Conservation (phyloP, 768 basidiomycete genomes). For the Favolaschia claudopus region DNA sequence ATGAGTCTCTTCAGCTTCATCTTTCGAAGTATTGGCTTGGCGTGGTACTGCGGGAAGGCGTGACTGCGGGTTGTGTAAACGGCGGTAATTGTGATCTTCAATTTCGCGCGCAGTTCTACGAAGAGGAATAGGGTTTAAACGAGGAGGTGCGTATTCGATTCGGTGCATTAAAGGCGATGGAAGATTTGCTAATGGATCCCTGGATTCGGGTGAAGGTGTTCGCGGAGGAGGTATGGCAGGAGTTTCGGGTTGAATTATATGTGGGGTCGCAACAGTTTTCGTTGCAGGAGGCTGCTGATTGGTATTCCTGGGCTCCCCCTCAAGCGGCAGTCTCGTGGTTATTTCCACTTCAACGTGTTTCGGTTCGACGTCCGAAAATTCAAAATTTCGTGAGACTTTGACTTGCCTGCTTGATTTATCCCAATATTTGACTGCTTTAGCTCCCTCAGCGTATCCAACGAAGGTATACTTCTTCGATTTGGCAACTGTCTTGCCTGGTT, state of each 20-base stretch:
- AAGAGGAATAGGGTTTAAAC: constrained; percentile 2
- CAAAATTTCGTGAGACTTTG: background rate
- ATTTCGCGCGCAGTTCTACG: background rate
- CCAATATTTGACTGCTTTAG: constrained; percentile 2
- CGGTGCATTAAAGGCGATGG: constrained; percentile 1
- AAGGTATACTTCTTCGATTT: no score
- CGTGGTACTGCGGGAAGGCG: constrained; percentile 3
- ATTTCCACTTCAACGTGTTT: background rate
- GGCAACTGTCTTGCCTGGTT: no score
- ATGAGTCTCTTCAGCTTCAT: no score
- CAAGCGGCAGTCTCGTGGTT: constrained; percentile 10
- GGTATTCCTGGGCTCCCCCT: constrained; percentile 9
- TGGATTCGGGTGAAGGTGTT: background rate
- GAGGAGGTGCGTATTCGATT: background rate
- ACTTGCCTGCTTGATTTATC: constrained; percentile 8
- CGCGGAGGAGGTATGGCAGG: no score
- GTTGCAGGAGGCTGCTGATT: constrained; percentile 10
- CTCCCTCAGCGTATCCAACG: no score
- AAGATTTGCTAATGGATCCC: background rate
- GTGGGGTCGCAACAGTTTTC: constrained; percentile 3
- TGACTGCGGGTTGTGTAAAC: background rate
- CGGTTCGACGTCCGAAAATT: background rate
- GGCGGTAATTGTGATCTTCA: constrained; percentile 1
- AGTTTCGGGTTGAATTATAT: background rate
- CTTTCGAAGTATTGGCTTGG: no score